A percentile compares a stretch with the other conserved stretches of the same genome.
Conservation (phyloP, 805 yeast species). For the Allodekkera sacchari region DNA sequence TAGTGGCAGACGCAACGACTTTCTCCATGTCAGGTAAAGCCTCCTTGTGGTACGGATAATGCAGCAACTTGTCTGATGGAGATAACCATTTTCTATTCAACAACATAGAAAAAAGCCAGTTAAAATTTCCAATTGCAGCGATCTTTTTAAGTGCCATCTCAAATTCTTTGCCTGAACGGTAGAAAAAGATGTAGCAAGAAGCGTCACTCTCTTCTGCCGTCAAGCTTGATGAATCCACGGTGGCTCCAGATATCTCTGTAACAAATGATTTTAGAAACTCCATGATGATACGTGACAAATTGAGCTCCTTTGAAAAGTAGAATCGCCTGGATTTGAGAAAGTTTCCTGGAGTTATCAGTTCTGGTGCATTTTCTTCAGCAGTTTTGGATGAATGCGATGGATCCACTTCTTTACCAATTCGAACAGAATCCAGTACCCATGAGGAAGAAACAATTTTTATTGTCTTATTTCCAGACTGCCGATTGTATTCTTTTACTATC, state of each 20-base stretch:
- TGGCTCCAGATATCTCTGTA: constrained; percentile 45
- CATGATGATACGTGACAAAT: constrained; percentile 35
- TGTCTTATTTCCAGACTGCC: constrained; percentile 21
- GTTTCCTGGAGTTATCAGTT: not conserved
- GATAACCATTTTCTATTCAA: constrained; percentile 44
- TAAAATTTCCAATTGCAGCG: constrained; percentile 38
- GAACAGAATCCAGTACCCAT: constrained; percentile 42
- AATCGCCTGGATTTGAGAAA: constrained; percentile 39
- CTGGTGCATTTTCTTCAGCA: not conserved
- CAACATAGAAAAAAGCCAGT: constrained; percentile 70
- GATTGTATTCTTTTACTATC: constrained; percentile 19
- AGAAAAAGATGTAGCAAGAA: no score
- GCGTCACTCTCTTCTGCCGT: no score
- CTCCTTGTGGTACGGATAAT: constrained; percentile 54
- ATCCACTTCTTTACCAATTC: not conserved
- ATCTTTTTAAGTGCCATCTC: constrained; percentile 6
- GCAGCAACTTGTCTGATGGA: constrained; percentile 48
- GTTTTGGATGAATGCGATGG: not conserved
- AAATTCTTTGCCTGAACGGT: no score
- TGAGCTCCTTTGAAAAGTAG: constrained; percentile 47
- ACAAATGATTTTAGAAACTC: constrained; percentile 37
- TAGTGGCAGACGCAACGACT: constrained; percentile 60
- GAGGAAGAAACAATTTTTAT: constrained; percentile 64
- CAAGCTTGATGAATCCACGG: no score
- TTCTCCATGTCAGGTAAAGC: constrained; percentile 47